Evolutionary conservation across 371 early-diverging fungal species (phyloP).

Genomic region (Rhizopus delemar): DNA sequence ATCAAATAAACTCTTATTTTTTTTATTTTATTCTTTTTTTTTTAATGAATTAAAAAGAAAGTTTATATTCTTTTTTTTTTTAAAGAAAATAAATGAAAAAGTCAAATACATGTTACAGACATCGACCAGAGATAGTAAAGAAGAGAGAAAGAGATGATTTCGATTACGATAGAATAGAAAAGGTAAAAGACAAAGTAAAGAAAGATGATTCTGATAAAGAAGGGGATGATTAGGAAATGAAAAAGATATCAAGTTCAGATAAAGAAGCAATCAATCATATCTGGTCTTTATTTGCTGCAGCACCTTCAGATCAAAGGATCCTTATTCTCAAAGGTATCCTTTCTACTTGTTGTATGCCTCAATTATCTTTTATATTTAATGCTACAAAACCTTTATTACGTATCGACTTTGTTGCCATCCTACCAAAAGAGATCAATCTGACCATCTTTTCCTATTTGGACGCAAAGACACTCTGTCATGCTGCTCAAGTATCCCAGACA

Average conservation of each 20-base stretch:
- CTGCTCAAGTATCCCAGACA: constrained; percentile 79
- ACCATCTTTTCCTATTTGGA: constrained; percentile 86
- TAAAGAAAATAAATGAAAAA: too few species aligned
- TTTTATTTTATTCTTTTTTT: too few species aligned
- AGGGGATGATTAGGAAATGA: constrained; percentile 38
- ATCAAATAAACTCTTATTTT: too few species aligned
- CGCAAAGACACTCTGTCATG: constrained; percentile 87
- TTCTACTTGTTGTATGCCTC: constrained; percentile 73
- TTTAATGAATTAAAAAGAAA: too few species aligned
- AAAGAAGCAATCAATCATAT: constrained; percentile 57
- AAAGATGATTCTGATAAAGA: too few species aligned
- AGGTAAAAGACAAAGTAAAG: too few species aligned
- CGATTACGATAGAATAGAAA: too few species aligned
- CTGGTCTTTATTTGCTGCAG: constrained; percentile 64
- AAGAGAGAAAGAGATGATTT: too few species aligned
- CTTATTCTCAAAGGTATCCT: constrained; percentile 74
- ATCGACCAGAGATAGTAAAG: too few species aligned
- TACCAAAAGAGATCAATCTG: constrained; percentile 80
- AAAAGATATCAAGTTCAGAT: constrained; percentile 45
- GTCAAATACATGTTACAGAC: too few species aligned
- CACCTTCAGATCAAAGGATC: constrained; percentile 58
- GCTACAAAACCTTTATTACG: constrained; percentile 69
- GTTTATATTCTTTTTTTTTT: too few species aligned
- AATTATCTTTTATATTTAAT: constrained; percentile 75
- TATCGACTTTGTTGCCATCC: constrained; percentile 78